Evolutionary conservation across 768 basidiomycete species (phyloP).

Genomic region (Mycena chlorophos): DNA sequence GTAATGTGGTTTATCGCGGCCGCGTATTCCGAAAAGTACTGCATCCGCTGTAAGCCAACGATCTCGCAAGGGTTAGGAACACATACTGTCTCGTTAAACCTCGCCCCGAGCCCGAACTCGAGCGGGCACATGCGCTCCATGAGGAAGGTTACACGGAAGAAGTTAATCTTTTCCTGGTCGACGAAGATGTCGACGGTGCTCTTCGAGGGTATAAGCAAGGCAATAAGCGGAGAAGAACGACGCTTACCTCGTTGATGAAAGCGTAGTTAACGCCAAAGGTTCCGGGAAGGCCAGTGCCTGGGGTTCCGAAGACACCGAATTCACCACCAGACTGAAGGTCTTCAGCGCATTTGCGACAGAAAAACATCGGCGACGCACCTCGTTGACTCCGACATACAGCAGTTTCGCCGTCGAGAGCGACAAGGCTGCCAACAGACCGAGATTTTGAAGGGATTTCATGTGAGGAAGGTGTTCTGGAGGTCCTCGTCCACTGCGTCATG

Average conservation of each 20-base stretch:
- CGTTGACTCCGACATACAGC: slow-evolving; percentile 47
- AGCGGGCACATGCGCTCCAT: slow-evolving; percentile 48
- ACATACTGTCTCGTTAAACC: slow-evolving; percentile 47
- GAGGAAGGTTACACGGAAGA: slow-evolving; percentile 50
- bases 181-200: slow-evolving; percentile 48
- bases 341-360: neutral
- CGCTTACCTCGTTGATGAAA: slow-evolving; percentile 48
- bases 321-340: slow-evolving; percentile 44
- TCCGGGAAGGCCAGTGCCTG: slow-evolving; percentile 45
- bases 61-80: neutral
- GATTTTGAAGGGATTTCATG: no score
- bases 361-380: slow-evolving; percentile 28
- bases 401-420: slow-evolving; percentile 33
- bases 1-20: slow-evolving; percentile 48
- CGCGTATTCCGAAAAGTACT: slow-evolving; percentile 46
- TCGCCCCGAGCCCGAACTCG: slow-evolving; percentile 38
- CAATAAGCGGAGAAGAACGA: neutral
- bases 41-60: no score
- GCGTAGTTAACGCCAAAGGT: slow-evolving; percentile 44
- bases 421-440: no score
- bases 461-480: no score
- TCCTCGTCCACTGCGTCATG: no score
- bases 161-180: slow-evolving; percentile 48
- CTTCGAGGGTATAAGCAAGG: slow-evolving; percentile 23
- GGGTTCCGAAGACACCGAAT: slow-evolving; percentile 43